Base-by-base conservation (phyloP, 768 basidiomycete genomes). In the Hericium erinaceus region DNA sequence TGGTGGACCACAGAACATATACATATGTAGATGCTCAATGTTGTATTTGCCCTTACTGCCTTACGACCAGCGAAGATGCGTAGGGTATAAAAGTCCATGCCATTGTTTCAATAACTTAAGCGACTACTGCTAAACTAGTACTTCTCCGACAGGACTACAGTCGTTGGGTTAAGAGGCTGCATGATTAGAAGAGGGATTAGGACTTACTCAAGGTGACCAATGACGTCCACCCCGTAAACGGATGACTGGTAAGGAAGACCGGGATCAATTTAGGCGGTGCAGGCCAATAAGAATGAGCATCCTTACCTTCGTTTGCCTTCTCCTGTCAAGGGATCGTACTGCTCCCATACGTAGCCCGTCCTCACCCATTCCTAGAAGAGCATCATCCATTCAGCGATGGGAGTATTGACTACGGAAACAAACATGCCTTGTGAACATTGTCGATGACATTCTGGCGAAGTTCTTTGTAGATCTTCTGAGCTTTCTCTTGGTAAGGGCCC, bases 151-250 rank as follows among this genome's bases (percentile, higher is more conserved):
- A 87, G 73, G 61, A 87, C 85, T 87, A 58, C 20, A 53, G 40
- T 58, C 53, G 58, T 26, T 24, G 13, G 24, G 65, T 61, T 54
- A 64, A 56, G 44, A 52, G 56, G 12, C 44, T 39, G 39, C 15
- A 54, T 26, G 48, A 16, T 22, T 54, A 48, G n/a, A 22, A 15
- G 9, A n/a, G 16, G 33, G 33, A 5, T 37, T 57, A 49, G 37
- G 15, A 79, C 92, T 77, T 70, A 95, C 93, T 93, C 64, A 95
- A 72, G 33, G 91, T 83, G 22, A 92, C 81, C 48, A 95, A 75
- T 48, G 93, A 92, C 26, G 94, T 95, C 95, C 94, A 97, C 10
- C 95, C 95, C 11, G 95, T 97, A 74, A 98, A 98, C 0, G 95
- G 94, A 70, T 95, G 92, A 65, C 94, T 94, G 50, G 55, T 58